Evolutionary conservation across 192 early-diverging fungal genomes (phyloP).

Genomic region (Spizellomyces sp.): DNA sequence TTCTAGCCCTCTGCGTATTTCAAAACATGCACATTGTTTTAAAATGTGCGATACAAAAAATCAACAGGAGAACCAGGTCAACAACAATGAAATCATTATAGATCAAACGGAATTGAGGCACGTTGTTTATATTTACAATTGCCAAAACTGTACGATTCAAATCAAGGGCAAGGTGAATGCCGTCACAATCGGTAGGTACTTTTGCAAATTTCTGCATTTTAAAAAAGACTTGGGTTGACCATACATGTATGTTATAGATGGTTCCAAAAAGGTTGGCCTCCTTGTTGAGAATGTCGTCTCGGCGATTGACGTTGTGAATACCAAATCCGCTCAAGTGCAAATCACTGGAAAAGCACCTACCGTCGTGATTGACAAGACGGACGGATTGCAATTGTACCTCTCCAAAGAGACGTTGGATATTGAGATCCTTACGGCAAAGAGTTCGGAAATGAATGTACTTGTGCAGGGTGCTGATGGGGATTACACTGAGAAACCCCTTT

Average conservation of each 20-base stretch:
- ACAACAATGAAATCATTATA: conserved; percentile 72
- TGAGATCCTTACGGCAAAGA: conserved; percentile 93
- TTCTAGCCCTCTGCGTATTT: no score
- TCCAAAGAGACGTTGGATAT: conserved; percentile 69
- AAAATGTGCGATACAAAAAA: no score
- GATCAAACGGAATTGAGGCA: conserved; percentile 83
- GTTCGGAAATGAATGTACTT: conserved; percentile 88
- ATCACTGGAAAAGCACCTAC: conserved; percentile 81
- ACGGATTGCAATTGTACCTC: conserved; percentile 89
- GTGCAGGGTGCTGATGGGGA: conserved; percentile 72
- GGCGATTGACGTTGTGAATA: conserved; percentile 88
- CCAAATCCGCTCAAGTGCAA: conserved; percentile 85
- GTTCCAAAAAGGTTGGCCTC: conserved; percentile 87
- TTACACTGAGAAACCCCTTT: conserved; percentile 82
- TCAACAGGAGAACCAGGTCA: conserved; percentile 76
- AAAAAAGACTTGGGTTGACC: background rate
- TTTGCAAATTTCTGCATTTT: background rate
- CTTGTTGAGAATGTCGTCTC: conserved; percentile 83
- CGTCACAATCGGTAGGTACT: conserved; percentile 72
- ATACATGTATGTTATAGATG: conserved; percentile 57
- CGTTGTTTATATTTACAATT: conserved; percentile 93
- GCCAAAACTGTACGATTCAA: conserved; percentile 85
- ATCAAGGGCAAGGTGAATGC: conserved; percentile 93
- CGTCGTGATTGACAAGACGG: conserved; percentile 88
- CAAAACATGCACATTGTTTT: no score